Conservation (phyloP, 176 grass and related monocot species). For the Zizania latifolia region DNA sequence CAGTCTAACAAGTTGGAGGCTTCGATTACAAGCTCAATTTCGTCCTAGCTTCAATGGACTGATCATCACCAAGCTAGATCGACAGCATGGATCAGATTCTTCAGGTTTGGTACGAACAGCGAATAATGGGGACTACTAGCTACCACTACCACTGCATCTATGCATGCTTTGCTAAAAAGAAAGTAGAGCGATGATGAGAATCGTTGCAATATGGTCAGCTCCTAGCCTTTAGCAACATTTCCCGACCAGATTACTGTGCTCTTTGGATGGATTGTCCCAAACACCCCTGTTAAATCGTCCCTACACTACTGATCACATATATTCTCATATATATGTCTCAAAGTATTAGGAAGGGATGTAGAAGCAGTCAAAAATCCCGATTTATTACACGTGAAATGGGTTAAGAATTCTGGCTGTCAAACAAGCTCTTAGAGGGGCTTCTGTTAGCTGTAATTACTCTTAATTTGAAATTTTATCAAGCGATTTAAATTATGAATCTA, state of each 20-base stretch:
- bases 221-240: slow-evolving; percentile 2
- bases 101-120: slow-evolving; percentile 2
- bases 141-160: too few species aligned
- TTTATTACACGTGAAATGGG: too few species aligned
- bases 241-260: slow-evolving; percentile 30
- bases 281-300: neutral
- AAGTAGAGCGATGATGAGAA: slow-evolving; percentile 11
- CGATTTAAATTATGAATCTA: too few species aligned
- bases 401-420: too few species aligned
- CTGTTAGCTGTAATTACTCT: too few species aligned
- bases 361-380: too few species aligned
- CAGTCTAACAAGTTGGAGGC: too few species aligned
- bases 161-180: neutral
- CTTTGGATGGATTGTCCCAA: slow-evolving; percentile 9
- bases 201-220: neutral
- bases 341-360: too few species aligned
- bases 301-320: neutral
- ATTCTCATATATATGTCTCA: slow-evolving; percentile 1
- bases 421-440: too few species aligned
- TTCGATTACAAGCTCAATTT: neutral
- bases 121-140: neutral
- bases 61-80: neutral
- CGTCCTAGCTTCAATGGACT: neutral
- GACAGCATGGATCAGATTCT: neutral
- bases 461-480: too few species aligned